Percentiles rank a stretch among this genome's conserved stretches.
phyloP scores from a whole-genome alignment of 2,329 filamentous ascomycete species.

The Penicillium brasilianum region DNA sequence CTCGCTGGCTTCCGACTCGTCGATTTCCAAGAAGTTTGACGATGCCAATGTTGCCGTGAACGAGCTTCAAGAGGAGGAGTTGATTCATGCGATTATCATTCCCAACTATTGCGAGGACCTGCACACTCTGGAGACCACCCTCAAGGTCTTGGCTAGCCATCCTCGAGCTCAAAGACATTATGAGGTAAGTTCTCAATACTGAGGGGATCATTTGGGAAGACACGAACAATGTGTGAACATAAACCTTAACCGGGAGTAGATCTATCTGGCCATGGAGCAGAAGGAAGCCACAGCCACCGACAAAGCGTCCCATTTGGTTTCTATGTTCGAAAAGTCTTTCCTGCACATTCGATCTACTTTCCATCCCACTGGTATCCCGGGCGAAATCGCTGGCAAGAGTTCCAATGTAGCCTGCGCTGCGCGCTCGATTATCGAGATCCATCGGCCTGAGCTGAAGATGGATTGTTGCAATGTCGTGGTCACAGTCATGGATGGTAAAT shows the following conservation, averaged over 20 bases:
- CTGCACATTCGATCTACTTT: conserved; percentile 70
- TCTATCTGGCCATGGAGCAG: conserved; percentile 75
- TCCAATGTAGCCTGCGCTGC: conserved; percentile 76
- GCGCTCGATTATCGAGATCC: conserved; percentile 32
- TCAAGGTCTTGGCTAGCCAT: conserved; percentile 71
- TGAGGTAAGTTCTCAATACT: conserved; percentile 62
- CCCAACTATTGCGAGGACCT: conserved; percentile 77
- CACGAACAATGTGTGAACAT: background rate
- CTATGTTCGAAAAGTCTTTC: conserved; percentile 68
- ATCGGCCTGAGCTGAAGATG: conserved; percentile 25
- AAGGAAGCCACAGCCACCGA: conserved; percentile 65
- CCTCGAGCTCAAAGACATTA: conserved; percentile 67
- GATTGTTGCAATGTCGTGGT: conserved; percentile 66
- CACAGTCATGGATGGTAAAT: conserved; percentile 73
- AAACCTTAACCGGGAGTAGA: conserved; percentile 49
- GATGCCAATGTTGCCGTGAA: conserved; percentile 55
- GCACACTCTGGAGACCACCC: conserved; percentile 69
- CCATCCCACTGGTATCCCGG: conserved; percentile 68
- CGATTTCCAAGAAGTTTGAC: conserved; percentile 38
- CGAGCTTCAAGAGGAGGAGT: conserved; percentile 53
- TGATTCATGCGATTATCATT: conserved; percentile 71
- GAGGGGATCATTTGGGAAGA: background rate
- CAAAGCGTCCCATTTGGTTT: conserved; percentile 67
- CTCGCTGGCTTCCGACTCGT: conserved; percentile 11
- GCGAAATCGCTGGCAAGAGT: conserved; percentile 74